Percentiles rank a stretch among this genome's conserved stretches.
phyloP scores from a whole-genome alignment of 495 filamentous ascomycete genomes.

The Acidiella bohemica region DNA sequence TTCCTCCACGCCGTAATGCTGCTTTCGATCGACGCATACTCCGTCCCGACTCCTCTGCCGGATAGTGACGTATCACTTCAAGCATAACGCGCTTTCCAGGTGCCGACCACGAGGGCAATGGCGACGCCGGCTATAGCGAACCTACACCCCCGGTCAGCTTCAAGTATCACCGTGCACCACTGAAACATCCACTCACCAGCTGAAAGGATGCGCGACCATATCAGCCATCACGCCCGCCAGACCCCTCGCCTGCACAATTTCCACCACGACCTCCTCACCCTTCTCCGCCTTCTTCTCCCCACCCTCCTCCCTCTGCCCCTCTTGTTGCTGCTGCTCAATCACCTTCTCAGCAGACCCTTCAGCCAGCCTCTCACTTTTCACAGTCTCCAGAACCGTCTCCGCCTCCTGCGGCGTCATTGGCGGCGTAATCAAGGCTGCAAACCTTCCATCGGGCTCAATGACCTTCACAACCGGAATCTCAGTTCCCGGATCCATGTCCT shows the following conservation, averaged over 20 bases:
- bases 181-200: conserved; percentile 1
- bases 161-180: neutral
- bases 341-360: neutral
- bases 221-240: neutral
- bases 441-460: conserved; percentile 1
- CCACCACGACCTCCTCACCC: neutral
- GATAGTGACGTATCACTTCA: no score
- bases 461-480: neutral
- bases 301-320: conserved; percentile 4
- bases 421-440: conserved; percentile 6
- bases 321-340: neutral
- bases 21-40: no score
- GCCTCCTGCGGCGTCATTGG: conserved; percentile 13
- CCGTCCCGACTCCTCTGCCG: no score
- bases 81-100: conserved; percentile 9
- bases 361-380: neutral
- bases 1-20: no score
- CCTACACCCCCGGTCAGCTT: neutral
- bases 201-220: neutral
- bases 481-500: conserved; percentile 3
- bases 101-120: conserved; percentile 1
- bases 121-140: conserved; percentile 1
- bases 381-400: neutral
- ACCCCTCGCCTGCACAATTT: neutral
- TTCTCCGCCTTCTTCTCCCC: no score